Conservation (phyloP, 129 eudicot genomes). For the Gnaphalium uliginosum region DNA sequence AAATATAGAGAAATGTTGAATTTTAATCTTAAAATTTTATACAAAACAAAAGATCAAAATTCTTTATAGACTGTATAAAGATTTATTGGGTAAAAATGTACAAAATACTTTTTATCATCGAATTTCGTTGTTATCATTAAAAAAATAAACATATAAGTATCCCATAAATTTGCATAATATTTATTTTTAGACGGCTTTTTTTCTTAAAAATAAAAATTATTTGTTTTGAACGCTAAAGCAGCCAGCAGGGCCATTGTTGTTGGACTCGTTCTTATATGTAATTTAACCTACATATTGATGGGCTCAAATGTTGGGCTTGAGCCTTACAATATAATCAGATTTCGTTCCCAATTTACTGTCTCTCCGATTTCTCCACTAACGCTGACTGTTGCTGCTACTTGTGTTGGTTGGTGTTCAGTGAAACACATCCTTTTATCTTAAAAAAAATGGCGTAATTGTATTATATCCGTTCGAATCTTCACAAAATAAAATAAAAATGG, state of each 20-base stretch:
- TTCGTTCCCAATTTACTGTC: neutral
- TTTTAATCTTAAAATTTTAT: too few species aligned
- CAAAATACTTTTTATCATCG: too few species aligned
- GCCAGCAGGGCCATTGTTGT: neutral
- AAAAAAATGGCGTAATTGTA: too few species aligned
- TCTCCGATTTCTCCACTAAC: neutral
- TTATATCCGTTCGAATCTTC: neutral
- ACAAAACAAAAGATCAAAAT: too few species aligned
- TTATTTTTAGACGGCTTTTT: too few species aligned
- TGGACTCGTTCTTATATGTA: neutral
- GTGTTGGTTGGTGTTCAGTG: neutral
- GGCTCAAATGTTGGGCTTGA: neutral
- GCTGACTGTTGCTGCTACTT: neutral
- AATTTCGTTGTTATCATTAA: too few species aligned
- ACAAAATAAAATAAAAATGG: slow-evolving; percentile 9
- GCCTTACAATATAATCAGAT: neutral
- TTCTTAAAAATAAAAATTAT: neutral
- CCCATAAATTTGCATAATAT: too few species aligned
- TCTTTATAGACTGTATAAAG: too few species aligned
- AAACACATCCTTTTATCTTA: neutral
- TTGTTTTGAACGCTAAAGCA: neutral
- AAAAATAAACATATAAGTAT: too few species aligned
- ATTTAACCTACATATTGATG: neutral
- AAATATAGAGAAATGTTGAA: too few species aligned
- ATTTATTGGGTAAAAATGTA: too few species aligned